Conservation (phyloP, 331 rosid genomes). For the Prunus yedoensis region DNA sequence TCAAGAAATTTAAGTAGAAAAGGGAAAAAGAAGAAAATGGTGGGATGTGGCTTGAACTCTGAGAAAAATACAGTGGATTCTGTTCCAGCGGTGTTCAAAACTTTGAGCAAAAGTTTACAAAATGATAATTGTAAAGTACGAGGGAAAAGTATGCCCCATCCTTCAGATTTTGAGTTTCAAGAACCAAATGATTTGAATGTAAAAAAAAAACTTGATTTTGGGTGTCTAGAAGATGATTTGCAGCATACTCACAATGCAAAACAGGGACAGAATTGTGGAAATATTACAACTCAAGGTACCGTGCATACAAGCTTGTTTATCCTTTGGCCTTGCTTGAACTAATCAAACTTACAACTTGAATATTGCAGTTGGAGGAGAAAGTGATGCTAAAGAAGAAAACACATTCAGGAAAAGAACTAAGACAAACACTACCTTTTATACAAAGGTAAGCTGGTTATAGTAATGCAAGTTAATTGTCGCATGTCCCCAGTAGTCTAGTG, state of each 20-base stretch:
- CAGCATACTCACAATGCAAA: not conserved
- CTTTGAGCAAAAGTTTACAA: not conserved
- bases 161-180: constrained; percentile 12
- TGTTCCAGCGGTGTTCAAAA: not conserved
- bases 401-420: constrained; percentile 8
- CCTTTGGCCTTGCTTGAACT: not conserved
- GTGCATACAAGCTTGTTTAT: not conserved
- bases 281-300: constrained; percentile 8
- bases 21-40: constrained; percentile 9
- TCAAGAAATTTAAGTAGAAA: constrained; percentile 14
- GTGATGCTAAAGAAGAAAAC: constrained; percentile 12
- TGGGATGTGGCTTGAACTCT: constrained; percentile 7
- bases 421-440: constrained; percentile 16
- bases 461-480: not conserved
- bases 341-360: not conserved
- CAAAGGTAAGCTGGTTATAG: constrained; percentile 29
- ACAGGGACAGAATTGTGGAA: not conserved
- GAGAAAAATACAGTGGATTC: not conserved
- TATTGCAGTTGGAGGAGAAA: constrained; percentile 20
- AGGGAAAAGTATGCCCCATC: not conserved
- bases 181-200: not conserved
- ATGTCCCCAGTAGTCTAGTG: not conserved
- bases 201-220: not conserved
- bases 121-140: not conserved
- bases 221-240: constrained; percentile 7